Conservation (phyloP, 2,329 filamentous ascomycete genomes). For the Ustilaginoidea virens region DNA sequence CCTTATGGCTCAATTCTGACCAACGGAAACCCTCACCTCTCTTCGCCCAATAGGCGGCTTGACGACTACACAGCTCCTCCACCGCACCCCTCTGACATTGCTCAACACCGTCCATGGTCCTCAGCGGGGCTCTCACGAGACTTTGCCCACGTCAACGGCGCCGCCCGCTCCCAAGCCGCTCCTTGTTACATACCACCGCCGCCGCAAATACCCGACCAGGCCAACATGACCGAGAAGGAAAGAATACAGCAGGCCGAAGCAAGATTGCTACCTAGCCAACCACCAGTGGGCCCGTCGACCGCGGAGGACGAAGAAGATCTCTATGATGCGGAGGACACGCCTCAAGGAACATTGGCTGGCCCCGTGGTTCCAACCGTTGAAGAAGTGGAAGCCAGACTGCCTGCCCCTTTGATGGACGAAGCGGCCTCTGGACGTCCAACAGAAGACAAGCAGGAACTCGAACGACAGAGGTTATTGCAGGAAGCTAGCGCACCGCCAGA, state of each 20-base stretch:
- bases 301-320: slow-evolving; percentile 30
- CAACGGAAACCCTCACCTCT: slow-evolving; percentile 4
- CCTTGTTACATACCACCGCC: slow-evolving; percentile 42
- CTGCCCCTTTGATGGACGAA: slow-evolving; percentile 31
- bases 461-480: slow-evolving; percentile 46
- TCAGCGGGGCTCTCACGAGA: slow-evolving; percentile 2
- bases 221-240: slow-evolving; percentile 65
- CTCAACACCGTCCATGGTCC: slow-evolving; percentile 1
- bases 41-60: slow-evolving; percentile 19
- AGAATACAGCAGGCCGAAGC: slow-evolving; percentile 63
- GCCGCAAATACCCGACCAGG: slow-evolving; percentile 44
- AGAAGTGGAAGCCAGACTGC: slow-evolving; percentile 15
- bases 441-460: slow-evolving; percentile 72
- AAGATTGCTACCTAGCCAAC: slow-evolving; percentile 66
- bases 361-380: slow-evolving; percentile 6
- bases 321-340: slow-evolving; percentile 30
- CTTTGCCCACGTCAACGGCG: slow-evolving; percentile 8
- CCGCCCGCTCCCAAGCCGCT: slow-evolving; percentile 11
- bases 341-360: slow-evolving; percentile 9
- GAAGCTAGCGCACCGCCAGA: slow-evolving; percentile 49
- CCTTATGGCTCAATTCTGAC: slow-evolving; percentile 11
- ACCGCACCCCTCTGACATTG: slow-evolving; percentile 7
- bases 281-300: slow-evolving; percentile 27
- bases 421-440: slow-evolving; percentile 13
- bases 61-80: slow-evolving; percentile 5